phyloP scores from a whole-genome alignment of 192 early-diverging fungal species.

The Diversispora epigaea region DNA sequence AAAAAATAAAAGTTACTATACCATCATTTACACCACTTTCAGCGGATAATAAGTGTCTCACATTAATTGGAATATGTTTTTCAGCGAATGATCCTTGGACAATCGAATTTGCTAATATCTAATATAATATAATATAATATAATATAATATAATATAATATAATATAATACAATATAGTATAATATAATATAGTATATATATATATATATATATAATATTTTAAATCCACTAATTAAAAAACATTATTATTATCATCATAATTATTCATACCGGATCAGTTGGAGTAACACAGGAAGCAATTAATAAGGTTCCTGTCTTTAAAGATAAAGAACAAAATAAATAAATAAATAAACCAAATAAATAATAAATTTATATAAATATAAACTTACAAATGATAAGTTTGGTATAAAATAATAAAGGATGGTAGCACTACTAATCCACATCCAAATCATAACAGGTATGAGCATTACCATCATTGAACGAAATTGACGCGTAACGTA shows the following conservation, averaged over 20 bases:
- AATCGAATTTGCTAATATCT: slow-evolving; percentile 81
- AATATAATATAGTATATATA: too few relatives aligned
- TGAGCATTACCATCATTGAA: slow-evolving; percentile 65
- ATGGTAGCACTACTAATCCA: slow-evolving; percentile 69
- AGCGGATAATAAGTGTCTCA: slow-evolving; percentile 70
- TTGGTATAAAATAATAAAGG: slow-evolving; percentile 58
- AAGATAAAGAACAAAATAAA: not conserved
- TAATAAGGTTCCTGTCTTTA: slow-evolving; percentile 67
- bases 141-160: too few relatives aligned
- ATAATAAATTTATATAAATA: slow-evolving; percentile 19
- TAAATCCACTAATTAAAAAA: too few relatives aligned
- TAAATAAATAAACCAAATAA: not conserved
- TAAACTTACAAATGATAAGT: slow-evolving; percentile 49
- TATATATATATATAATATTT: too few relatives aligned
- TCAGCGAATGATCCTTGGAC: slow-evolving; percentile 93
- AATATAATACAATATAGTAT: too few relatives aligned
- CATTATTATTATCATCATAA: too few relatives aligned
- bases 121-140: slow-evolving; percentile 46
- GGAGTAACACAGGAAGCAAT: slow-evolving; percentile 84
- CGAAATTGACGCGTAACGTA: slow-evolving; percentile 66
- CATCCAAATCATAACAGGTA: slow-evolving; percentile 82
- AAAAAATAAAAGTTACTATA: not conserved
- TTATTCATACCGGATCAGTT: slow-evolving; percentile 82
- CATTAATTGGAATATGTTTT: slow-evolving; percentile 69
- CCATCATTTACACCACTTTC: slow-evolving; percentile 92